A percentile compares a stretch with the other conserved stretches of the same genome.
Evolutionary conservation across 805 yeast species (phyloP).

Genomic region (Yarrowia alimentaria): DNA sequence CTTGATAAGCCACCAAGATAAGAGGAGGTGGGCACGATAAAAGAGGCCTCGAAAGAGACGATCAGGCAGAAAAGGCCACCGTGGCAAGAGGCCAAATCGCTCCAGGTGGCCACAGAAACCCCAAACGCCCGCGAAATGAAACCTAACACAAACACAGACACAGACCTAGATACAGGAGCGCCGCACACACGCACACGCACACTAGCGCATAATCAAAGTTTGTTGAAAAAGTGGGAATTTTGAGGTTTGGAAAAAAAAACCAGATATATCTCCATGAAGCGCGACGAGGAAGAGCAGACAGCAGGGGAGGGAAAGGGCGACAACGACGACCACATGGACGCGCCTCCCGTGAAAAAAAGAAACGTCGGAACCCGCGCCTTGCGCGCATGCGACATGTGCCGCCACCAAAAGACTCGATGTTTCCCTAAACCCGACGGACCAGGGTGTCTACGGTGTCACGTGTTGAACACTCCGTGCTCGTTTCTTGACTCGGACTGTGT

Average conservation of each 20-base stretch:
- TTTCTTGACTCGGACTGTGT: conserved; percentile 40
- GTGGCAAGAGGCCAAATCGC: no score
- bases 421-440: conserved; percentile 49
- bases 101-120: no score
- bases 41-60: no score
- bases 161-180: no score
- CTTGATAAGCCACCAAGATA: no score
- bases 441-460: conserved; percentile 59
- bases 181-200: no score
- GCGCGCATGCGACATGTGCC: conserved; percentile 55
- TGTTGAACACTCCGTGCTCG: conserved; percentile 53
- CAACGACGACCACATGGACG: neutral
- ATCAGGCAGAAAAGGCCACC: no score
- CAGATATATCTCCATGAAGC: neutral
- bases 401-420: conserved; percentile 61
- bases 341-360: conserved; percentile 21
- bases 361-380: conserved; percentile 43
- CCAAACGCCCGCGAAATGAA: no score
- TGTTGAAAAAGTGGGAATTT: no score
- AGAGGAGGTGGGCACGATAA: no score
- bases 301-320: neutral
- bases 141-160: no score
- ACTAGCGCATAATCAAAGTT: conserved; percentile 22
- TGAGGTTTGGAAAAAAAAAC: neutral
- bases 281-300: conserved; percentile 10